Conservation (phyloP, 805 yeast genomes). For the Cyberlindnera maclurae region DNA sequence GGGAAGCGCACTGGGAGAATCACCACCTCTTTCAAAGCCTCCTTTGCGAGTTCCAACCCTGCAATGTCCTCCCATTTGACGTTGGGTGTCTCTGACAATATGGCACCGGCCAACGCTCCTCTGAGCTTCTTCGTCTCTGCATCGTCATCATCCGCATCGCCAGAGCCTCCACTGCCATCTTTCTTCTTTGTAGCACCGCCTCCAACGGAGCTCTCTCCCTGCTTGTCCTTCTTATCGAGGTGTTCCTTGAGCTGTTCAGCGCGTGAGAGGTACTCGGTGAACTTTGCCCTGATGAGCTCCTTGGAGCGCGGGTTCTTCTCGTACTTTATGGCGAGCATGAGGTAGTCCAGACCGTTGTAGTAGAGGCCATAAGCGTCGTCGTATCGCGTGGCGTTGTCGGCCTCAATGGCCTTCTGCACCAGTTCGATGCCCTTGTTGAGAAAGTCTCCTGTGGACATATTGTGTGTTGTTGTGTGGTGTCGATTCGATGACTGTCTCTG, state of each 20-base stretch:
- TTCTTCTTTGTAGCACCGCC: constrained; percentile 46
- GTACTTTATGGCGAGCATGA: constrained; percentile 91
- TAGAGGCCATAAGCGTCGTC: constrained; percentile 93
- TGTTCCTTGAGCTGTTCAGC: constrained; percentile 94
- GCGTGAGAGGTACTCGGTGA: constrained; percentile 83
- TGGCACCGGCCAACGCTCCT: constrained; percentile 88
- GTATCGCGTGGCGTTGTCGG: constrained; percentile 82
- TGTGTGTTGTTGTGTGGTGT: not conserved
- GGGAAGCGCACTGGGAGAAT: constrained; percentile 95
- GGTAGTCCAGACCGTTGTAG: constrained; percentile 87
- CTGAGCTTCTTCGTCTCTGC: constrained; percentile 83
- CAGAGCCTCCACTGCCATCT: constrained; percentile 50
- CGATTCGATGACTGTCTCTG: not conserved
- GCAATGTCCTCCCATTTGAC: constrained; percentile 95
- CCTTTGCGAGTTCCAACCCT: constrained; percentile 91
- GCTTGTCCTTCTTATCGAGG: constrained; percentile 54
- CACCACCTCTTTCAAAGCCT: constrained; percentile 94
- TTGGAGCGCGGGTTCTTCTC: constrained; percentile 89
- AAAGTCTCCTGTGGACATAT: constrained; percentile 60
- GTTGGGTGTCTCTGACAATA: constrained; percentile 85
- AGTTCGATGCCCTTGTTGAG: constrained; percentile 91
- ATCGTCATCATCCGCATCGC: constrained; percentile 58
- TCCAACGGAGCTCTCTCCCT: constrained; percentile 29
- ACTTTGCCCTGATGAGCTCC: constrained; percentile 80
- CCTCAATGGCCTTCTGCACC: constrained; percentile 91